Evolutionary conservation across 2,329 filamentous ascomycete species (phyloP).

Genomic region (Seiridium cupressi): DNA sequence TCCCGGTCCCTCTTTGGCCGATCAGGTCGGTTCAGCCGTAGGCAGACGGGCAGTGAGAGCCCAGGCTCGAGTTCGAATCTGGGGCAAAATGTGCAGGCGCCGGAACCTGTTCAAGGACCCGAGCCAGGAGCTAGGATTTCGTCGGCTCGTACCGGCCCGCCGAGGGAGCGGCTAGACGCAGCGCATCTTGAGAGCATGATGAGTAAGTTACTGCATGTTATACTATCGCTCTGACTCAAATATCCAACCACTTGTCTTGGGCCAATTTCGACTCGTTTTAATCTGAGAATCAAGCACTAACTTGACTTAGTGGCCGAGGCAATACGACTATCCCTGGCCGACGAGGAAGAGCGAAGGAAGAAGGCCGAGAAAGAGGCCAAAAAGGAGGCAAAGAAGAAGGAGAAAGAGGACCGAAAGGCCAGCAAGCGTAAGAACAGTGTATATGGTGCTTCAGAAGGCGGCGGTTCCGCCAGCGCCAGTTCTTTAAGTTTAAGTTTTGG

Average conservation of each 20-base stretch:
- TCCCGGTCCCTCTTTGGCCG: slow-evolving; percentile 51
- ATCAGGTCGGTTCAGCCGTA: slow-evolving; percentile 54
- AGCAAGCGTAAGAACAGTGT: slow-evolving; percentile 59
- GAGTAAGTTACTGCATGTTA: slow-evolving; percentile 39
- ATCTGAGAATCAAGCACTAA: not conserved
- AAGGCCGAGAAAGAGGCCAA: slow-evolving; percentile 80
- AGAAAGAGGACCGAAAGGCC: slow-evolving; percentile 80
- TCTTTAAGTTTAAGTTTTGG: slow-evolving; percentile 56
- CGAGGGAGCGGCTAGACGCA: slow-evolving; percentile 30
- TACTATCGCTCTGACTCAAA: not conserved
- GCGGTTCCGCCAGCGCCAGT: slow-evolving; percentile 58
- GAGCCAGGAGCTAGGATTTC: slow-evolving; percentile 32
- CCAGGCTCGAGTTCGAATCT: slow-evolving; percentile 19
- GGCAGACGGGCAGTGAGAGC: slow-evolving; percentile 40
- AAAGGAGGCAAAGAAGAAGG: slow-evolving; percentile 81
- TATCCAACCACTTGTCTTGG: not conserved
- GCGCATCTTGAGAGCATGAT: slow-evolving; percentile 92
- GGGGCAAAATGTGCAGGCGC: slow-evolving; percentile 21
- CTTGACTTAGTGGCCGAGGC: slow-evolving; percentile 72
- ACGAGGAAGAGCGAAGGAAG: slow-evolving; percentile 87
- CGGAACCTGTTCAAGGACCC: slow-evolving; percentile 15
- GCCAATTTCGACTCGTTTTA: too few species aligned
- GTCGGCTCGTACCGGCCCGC: slow-evolving; percentile 23
- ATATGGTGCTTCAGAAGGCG: slow-evolving; percentile 31
- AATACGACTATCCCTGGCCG: slow-evolving; percentile 83